Conservation (phyloP, 2,329 filamentous ascomycete genomes). For the Saccharata proteae region DNA sequence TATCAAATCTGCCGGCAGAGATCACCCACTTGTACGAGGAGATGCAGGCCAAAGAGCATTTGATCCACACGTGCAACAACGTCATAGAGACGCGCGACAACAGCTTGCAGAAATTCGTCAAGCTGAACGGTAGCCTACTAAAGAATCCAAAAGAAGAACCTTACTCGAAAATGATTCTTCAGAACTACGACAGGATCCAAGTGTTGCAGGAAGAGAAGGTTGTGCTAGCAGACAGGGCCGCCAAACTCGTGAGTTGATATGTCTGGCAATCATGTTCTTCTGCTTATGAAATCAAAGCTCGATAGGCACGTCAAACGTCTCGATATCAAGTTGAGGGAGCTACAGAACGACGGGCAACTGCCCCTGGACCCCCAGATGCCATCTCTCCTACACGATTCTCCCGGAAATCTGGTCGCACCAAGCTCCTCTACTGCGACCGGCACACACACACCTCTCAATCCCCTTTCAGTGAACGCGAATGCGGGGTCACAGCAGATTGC, state of each 20-base stretch:
- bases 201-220: conserved; percentile 65
- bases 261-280: not conserved
- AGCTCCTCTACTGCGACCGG: conserved; percentile 31
- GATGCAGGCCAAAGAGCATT: conserved; percentile 65
- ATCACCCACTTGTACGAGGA: conserved; percentile 75
- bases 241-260: conserved; percentile 51
- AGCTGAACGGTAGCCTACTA: conserved; percentile 59
- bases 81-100: conserved; percentile 60
- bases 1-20: conserved; percentile 70
- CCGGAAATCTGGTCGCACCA: conserved; percentile 38
- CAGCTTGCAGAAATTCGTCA: conserved; percentile 72
- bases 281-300: conserved; percentile 25
- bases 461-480: conserved; percentile 43
- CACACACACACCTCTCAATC: conserved; percentile 39
- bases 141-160: conserved; percentile 64
- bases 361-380: conserved; percentile 47
- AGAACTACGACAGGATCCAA: conserved; percentile 58
- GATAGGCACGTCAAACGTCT: conserved; percentile 52
- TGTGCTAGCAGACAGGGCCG: conserved; percentile 51
- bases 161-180: conserved; percentile 52
- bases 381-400: conserved; percentile 40
- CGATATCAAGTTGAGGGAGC: conserved; percentile 48
- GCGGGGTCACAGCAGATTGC: conserved; percentile 40
- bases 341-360: conserved; percentile 47
- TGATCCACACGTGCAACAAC: conserved; percentile 55